Evolutionary conservation across 495 filamentous ascomycete genomes (phyloP).

Genomic region (Tuber umbilicatum): DNA sequence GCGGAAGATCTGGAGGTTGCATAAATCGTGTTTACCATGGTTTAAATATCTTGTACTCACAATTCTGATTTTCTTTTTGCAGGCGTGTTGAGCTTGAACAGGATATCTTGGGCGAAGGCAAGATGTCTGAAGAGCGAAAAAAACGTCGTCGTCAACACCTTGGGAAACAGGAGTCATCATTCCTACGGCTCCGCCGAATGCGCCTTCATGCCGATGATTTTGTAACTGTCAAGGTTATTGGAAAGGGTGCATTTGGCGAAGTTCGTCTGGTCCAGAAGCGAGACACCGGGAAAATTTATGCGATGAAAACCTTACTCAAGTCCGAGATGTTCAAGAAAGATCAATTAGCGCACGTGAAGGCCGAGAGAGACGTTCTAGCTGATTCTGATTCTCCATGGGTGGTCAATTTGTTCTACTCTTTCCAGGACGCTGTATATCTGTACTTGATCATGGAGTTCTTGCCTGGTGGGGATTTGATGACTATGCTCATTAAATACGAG

Average conservation of each 20-base stretch:
- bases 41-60: conserved; percentile 10
- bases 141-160: conserved; percentile 69
- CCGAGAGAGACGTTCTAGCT: conserved; percentile 93
- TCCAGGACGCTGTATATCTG: conserved; percentile 89
- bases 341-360: conserved; percentile 95
- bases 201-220: conserved; percentile 90
- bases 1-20: conserved; percentile 35
- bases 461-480: conserved; percentile 97
- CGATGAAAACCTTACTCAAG: conserved; percentile 96
- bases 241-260: conserved; percentile 97
- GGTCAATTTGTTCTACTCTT: conserved; percentile 94
- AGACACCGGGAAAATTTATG: conserved; percentile 94
- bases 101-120: conserved; percentile 59
- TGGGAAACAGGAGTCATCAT: conserved; percentile 77
- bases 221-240: conserved; percentile 91
- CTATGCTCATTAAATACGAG: conserved; percentile 99
- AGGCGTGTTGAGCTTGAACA: conserved; percentile 88
- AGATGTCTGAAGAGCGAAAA: conserved; percentile 62
- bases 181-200: conserved; percentile 87
- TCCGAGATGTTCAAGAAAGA: conserved; percentile 99
- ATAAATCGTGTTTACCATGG: conserved; percentile 4
- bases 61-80: conserved; percentile 11
- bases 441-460: conserved; percentile 99
- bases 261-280: conserved; percentile 94
- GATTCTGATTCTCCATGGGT: conserved; percentile 99